phyloP scores from a whole-genome alignment of 176 grass and related monocot species.

The Zea luxurians region DNA sequence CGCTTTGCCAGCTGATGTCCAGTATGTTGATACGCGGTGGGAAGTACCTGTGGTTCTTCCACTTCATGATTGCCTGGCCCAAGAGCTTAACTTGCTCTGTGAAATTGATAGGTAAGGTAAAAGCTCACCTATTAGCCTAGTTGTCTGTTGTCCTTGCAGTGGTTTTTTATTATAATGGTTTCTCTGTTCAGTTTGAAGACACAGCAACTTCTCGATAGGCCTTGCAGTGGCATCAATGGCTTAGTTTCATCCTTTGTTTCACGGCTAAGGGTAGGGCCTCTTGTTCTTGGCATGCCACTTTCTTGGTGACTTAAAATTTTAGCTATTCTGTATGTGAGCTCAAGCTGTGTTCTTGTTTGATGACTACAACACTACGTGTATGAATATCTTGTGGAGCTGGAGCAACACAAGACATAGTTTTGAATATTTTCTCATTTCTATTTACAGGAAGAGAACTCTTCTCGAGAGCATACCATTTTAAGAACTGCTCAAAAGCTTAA shows the following conservation, averaged over 20 bases:
- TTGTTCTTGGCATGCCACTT: constrained; percentile 17
- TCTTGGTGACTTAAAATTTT: neutral
- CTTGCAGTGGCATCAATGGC: constrained; percentile 68
- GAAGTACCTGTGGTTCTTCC: constrained; percentile 80
- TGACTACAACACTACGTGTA: neutral
- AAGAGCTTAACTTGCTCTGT: constrained; percentile 73
- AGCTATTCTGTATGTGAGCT: constrained; percentile 1
- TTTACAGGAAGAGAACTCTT: constrained; percentile 82
- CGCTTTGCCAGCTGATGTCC: constrained; percentile 92
- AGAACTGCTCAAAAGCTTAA: constrained; percentile 95
- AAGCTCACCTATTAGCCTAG: neutral
- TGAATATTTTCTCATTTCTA: constrained; percentile 17
- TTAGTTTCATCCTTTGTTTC: constrained; percentile 87
- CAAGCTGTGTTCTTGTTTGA: constrained; percentile 17
- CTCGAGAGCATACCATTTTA: constrained; percentile 86
- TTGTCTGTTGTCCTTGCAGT: neutral
- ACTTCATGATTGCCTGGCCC: constrained; percentile 66
- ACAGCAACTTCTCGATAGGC: constrained; percentile 59
- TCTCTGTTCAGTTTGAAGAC: constrained; percentile 65
- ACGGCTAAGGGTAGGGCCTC: constrained; percentile 58
- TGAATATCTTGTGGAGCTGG: neutral
- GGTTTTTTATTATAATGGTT: constrained; percentile 24
- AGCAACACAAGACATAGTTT: constrained; percentile 1
- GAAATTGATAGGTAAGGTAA: constrained; percentile 59
- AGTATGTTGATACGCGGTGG: constrained; percentile 82